These are phyloP conservation scores for Leavenworthia alabamica DNA, from an alignment of 345 rosid genomes.

Conservation along the genomic window DNA sequence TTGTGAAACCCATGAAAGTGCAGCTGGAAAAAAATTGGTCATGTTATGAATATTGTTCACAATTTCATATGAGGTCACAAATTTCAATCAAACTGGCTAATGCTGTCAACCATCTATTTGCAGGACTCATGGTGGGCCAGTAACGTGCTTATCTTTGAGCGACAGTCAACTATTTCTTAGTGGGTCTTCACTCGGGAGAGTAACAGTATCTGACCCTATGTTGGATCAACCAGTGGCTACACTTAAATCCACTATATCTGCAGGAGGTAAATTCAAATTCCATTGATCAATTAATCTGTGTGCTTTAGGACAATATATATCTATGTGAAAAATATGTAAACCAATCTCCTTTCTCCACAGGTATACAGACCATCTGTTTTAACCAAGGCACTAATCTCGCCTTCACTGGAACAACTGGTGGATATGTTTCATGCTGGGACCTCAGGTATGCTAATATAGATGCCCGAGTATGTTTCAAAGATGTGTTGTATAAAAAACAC, in stretches of 20 bases:
- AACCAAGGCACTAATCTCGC: constrained; percentile 53
- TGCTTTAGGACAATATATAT: background rate
- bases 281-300: background rate
- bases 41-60: background rate
- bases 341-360: constrained; percentile 36
- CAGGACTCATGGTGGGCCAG: constrained; percentile 74
- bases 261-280: constrained; percentile 41
- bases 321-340: background rate
- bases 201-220: constrained; percentile 55
- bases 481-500: background rate
- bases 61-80: background rate
- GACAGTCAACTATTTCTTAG: constrained; percentile 61
- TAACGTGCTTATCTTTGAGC: constrained; percentile 64
- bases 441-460: constrained; percentile 46
- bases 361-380: constrained; percentile 60
- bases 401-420: constrained; percentile 71
- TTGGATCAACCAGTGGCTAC: constrained; percentile 57
- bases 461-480: background rate
- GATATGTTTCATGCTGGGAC: constrained; percentile 79
- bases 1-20: background rate
- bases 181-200: constrained; percentile 71
- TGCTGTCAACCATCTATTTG: constrained; percentile 14
- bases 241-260: constrained; percentile 49
- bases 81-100: background rate
- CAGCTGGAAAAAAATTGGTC: background rate